A percentile compares a stretch with the other conserved stretches of the same genome.
These are phyloP conservation scores for Gossypium ekmanianum DNA, from an alignment of 345 rosid genomes.

Conservation along the genomic window DNA sequence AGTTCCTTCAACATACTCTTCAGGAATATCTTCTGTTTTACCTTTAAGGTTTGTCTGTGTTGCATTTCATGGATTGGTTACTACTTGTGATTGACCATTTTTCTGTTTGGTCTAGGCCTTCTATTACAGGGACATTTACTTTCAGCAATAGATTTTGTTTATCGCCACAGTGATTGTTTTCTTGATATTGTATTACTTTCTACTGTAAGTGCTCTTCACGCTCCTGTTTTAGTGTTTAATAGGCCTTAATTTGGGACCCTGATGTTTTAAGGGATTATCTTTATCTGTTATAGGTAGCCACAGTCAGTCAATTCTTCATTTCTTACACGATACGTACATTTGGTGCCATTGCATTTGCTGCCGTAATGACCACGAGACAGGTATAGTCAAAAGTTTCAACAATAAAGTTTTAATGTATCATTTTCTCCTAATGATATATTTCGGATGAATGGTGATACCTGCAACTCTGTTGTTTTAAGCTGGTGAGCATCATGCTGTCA, in stretches of 20 bases:
- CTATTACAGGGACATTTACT: conserved; percentile 71
- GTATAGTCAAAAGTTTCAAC: conserved; percentile 28
- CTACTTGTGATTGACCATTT: background rate
- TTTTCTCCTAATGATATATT: background rate
- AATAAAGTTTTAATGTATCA: background rate
- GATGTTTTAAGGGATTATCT: conserved; percentile 4
- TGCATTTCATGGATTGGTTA: conserved; percentile 15
- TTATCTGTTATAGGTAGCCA: conserved; percentile 66
- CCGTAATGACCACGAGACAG: conserved; percentile 97
- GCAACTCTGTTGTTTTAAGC: conserved; percentile 34
- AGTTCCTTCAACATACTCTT: conserved; percentile 1
- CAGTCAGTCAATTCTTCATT: conserved; percentile 85
- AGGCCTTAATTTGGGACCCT: background rate
- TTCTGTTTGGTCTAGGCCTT: conserved; percentile 50
- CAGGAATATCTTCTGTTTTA: background rate
- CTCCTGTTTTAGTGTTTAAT: background rate
- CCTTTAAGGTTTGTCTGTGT: background rate
- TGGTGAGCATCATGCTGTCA: conserved; percentile 87
- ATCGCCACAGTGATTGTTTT: conserved; percentile 71
- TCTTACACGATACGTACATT: conserved; percentile 93
- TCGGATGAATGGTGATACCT: conserved; percentile 11
- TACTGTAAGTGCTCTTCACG: conserved; percentile 47
- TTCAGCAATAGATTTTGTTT: conserved; percentile 70
- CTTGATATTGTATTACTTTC: conserved; percentile 73
- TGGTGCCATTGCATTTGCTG: conserved; percentile 90